Evolutionary conservation across 2,329 filamentous ascomycete species (phyloP).

Genomic region (Paraphaeosphaeria minitans): DNA sequence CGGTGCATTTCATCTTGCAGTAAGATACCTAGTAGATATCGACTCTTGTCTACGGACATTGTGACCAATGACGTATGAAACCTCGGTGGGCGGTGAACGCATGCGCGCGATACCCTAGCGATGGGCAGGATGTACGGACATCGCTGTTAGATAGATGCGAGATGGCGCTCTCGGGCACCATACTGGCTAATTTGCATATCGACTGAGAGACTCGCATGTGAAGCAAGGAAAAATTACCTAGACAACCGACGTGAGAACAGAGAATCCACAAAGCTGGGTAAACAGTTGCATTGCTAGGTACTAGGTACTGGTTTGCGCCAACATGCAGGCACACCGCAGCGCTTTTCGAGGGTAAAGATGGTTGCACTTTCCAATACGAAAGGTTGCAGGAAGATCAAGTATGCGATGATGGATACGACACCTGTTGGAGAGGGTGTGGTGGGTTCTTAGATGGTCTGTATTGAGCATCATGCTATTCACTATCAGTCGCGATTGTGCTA

Average conservation of each 20-base stretch:
- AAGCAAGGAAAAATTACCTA: no score
- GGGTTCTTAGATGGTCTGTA: background rate
- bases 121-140: background rate
- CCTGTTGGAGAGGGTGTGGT: background rate
- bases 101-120: background rate
- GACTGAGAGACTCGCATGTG: background rate
- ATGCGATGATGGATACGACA: background rate
- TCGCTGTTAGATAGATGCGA: constrained; percentile 1
- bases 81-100: background rate
- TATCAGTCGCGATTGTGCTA: background rate
- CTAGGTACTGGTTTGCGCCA: background rate
- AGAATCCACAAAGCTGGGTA: no score
- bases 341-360: no score
- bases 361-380: no score
- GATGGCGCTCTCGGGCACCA: background rate
- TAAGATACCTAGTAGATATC: background rate
- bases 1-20: background rate
- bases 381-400: background rate
- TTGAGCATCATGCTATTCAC: background rate
- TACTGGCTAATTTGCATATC: no score
- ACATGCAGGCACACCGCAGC: no score
- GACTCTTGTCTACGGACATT: background rate
- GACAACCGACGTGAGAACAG: no score
- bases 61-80: background rate
- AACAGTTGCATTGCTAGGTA: no score